Evolutionary conservation across 345 rosid species (phyloP).

Genomic region (Microthlaspi erraticum): DNA sequence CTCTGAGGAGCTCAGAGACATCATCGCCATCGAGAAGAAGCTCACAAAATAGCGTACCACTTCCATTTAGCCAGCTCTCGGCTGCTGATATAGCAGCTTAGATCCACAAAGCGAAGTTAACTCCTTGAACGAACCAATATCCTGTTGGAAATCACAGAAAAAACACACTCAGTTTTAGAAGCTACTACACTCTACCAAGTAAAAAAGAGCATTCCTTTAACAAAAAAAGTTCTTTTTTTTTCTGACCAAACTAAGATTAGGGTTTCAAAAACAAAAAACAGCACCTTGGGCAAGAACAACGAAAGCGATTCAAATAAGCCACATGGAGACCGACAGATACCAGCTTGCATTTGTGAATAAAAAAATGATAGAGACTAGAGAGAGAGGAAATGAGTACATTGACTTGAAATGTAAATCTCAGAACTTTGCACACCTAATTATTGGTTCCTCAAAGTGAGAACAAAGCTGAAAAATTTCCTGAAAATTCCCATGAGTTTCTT

Average conservation of each 20-base stretch:
- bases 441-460: conserved; percentile 46
- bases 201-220: conserved; percentile 5
- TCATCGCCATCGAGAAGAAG: too few species aligned
- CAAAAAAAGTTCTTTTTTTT: conserved; percentile 26
- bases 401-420: conserved; percentile 46
- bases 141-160: conserved; percentile 20
- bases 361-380: conserved; percentile 44
- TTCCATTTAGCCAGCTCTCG: background rate
- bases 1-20: too few species aligned
- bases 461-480: conserved; percentile 56
- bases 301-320: conserved; percentile 42
- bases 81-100: background rate
- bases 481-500: conserved; percentile 40
- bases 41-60: background rate
- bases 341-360: conserved; percentile 53
- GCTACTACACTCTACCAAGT: background rate
- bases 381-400: conserved; percentile 20
- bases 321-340: conserved; percentile 57
- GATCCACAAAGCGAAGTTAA: conserved; percentile 17
- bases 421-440: conserved; percentile 44
- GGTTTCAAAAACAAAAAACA: conserved; percentile 18
- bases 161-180: conserved; percentile 6
- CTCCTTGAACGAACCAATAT: conserved; percentile 25
- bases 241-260: conserved; percentile 7
- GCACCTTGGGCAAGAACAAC: conserved; percentile 15